These are phyloP conservation scores for Rhynchospora pubera DNA, from an alignment of 176 grass and related monocot genomes.

Conservation along the genomic window DNA sequence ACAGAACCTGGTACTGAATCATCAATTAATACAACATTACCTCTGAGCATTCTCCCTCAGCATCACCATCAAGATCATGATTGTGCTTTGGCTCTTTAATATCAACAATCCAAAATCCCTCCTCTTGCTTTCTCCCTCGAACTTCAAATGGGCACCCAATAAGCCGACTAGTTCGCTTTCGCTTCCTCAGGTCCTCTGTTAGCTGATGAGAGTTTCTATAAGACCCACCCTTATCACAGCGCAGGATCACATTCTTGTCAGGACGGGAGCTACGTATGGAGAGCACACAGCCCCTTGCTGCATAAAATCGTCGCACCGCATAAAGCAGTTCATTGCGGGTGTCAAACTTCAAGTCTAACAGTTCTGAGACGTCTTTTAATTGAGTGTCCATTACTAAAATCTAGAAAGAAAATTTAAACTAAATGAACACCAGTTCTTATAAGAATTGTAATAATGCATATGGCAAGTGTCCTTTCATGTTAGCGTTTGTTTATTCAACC, in stretches of 20 bases:
- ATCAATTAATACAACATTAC: background rate
- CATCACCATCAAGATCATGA: slow-evolving; percentile 7
- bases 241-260: slow-evolving; percentile 12
- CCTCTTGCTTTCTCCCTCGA: slow-evolving; percentile 11
- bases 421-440: background rate
- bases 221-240: slow-evolving; percentile 16
- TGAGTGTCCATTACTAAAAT: background rate
- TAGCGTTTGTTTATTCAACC: background rate
- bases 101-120: slow-evolving; percentile 20
- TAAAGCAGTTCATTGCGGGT: slow-evolving; percentile 8
- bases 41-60: slow-evolving; percentile 2
- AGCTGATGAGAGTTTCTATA: slow-evolving; percentile 11
- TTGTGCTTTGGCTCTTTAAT: slow-evolving; percentile 12
- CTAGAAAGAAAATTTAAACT: background rate
- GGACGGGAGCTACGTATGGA: slow-evolving; percentile 8
- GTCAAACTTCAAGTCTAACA: slow-evolving; percentile 11
- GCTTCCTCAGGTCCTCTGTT: background rate
- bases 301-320: background rate
- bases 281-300: background rate
- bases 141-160: slow-evolving; percentile 19
- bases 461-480: background rate
- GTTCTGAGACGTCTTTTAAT: background rate
- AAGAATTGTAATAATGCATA: background rate
- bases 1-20: background rate
- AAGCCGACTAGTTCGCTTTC: slow-evolving; percentile 8